Evolutionary conservation across 805 yeast genomes (phyloP).

Genomic region (Teunomyces atbi): DNA sequence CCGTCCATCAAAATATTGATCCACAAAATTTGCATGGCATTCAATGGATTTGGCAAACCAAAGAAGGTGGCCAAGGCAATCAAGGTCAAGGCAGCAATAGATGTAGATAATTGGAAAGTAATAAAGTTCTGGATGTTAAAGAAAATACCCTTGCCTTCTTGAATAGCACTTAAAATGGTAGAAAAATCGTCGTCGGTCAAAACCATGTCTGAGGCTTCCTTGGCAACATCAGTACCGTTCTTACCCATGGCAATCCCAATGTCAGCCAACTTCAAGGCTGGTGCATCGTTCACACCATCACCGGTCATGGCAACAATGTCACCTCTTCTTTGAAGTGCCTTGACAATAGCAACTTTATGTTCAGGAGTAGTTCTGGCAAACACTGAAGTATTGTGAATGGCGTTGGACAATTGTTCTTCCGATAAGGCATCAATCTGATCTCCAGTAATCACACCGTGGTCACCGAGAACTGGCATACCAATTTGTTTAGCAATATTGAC

Average conservation of each 20-base stretch:
- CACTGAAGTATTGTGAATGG: slow-evolving; percentile 78
- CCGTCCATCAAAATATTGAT: slow-evolving; percentile 98
- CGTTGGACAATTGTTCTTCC: slow-evolving; percentile 69
- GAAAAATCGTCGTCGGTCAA: slow-evolving; percentile 95
- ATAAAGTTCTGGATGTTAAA: slow-evolving; percentile 92
- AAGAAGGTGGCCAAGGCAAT: slow-evolving; percentile 85
- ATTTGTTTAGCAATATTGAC: slow-evolving; percentile 80
- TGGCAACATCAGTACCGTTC: slow-evolving; percentile 97
- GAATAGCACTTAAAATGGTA: slow-evolving; percentile 77
- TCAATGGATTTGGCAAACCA: slow-evolving; percentile 88
- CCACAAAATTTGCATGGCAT: slow-evolving; percentile 98
- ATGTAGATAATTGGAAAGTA: slow-evolving; percentile 93
- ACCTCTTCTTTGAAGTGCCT: slow-evolving; percentile 86
- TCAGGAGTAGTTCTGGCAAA: slow-evolving; percentile 96
- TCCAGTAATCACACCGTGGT: slow-evolving; percentile 77
- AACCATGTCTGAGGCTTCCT: slow-evolving; percentile 98
- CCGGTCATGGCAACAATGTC: slow-evolving; percentile 99
- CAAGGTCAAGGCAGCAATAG: slow-evolving; percentile 89
- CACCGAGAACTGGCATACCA: slow-evolving; percentile 77
- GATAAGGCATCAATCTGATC: slow-evolving; percentile 72
- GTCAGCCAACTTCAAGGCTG: slow-evolving; percentile 94
- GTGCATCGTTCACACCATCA: slow-evolving; percentile 98
- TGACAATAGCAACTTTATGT: slow-evolving; percentile 85
- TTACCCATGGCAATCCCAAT: slow-evolving; percentile 93
- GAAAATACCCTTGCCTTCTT: slow-evolving; percentile 95